Base-by-base conservation (phyloP, 305 asterid species). In the Andrographis paniculata region DNA sequence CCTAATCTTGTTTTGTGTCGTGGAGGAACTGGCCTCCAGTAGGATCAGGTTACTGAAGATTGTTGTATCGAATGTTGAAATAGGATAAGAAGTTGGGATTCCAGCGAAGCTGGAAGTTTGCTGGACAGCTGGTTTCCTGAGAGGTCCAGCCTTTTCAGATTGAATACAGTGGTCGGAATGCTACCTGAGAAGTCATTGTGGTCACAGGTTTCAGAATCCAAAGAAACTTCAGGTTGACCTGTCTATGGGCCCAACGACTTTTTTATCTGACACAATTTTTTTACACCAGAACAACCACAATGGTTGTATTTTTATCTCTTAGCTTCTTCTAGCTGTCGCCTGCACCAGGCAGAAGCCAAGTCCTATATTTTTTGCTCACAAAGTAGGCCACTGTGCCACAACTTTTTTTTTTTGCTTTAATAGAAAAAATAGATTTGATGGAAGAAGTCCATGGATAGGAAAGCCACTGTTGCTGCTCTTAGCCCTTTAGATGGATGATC, bases 11-110 rank as follows among this genome's bases (percentile, higher is more conserved):
- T 4, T 31, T 31, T 14, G 2, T 31, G 37, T 10, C 37, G 12
- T 31, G 37, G 14, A 14, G 37, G 14, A 82, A 78, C 68, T 76
- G 88, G 9, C 81, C 80, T 27, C 93, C 88, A 0, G 56, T 44
- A 2, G 88, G 93, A 38, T 78, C 47, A n/a, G 72, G 63, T 17
- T 88, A 85, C 56, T 75, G 63, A 39, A 82, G 79, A 66, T 71
- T 45, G 48, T 82, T 78, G 66, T 63, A 0, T 17, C 88, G 88
- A 20, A 82, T 81, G 11, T 65, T 82, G 69, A 82, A 82, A 35
- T 61, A 72, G 11, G 88, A 82, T 59, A 82, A 57, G 41, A 82
- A 78, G 37, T 73, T 48, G 45, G 78, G 85, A 53, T 58, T 73
- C 55, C 38, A 82, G 70, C 0, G 83, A 82, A 2, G 61, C 52